A percentile compares a stretch with the other conserved stretches of the same genome.
Conservation (phyloP, 2,329 filamentous ascomycete species). For the Dactylellina sp. region DNA sequence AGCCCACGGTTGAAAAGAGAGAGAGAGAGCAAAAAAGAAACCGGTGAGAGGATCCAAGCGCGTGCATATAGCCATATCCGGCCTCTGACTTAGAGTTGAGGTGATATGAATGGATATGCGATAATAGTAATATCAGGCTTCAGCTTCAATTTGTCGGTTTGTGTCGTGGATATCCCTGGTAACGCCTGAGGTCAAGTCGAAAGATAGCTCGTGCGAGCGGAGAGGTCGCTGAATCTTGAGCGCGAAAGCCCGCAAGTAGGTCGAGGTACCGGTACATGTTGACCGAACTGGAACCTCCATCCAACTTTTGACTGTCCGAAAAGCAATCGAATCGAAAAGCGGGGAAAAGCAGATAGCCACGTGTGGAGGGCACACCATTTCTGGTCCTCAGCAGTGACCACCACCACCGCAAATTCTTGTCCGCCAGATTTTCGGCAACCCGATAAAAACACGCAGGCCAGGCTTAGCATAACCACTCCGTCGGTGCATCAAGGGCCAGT, state of each 20-base stretch:
- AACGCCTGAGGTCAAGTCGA: not conserved
- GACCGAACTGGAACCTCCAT: conserved; percentile 2
- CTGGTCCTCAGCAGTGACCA: conserved; percentile 8
- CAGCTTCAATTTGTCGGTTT: not conserved
- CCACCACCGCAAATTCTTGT: conserved; percentile 26
- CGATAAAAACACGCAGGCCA: conserved; percentile 35
- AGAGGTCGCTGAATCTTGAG: not conserved
- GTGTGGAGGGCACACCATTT: conserved; percentile 45
- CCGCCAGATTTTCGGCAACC: conserved; percentile 24
- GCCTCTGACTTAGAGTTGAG: conserved; percentile 4
- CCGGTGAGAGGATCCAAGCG: conserved; percentile 46
- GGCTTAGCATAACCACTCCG: conserved; percentile 56
- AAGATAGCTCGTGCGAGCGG: not conserved
- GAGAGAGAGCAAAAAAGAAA: not conserved
- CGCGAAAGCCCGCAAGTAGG: conserved; percentile 13
- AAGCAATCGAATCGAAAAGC: conserved; percentile 50
- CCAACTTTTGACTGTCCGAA: conserved; percentile 15
- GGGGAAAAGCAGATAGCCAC: conserved; percentile 49
- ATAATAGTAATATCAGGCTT: not conserved
- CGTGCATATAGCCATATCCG: conserved; percentile 50
- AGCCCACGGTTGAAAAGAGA: too few species aligned
- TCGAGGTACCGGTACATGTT: conserved; percentile 53
- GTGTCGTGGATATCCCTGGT: conserved; percentile 42
- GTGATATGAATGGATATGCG: conserved; percentile 21
- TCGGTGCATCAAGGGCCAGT: conserved; percentile 50